Base-by-base conservation (phyloP, 352 stramenopile genomes). In the Globisporangium apiculatum region DNA sequence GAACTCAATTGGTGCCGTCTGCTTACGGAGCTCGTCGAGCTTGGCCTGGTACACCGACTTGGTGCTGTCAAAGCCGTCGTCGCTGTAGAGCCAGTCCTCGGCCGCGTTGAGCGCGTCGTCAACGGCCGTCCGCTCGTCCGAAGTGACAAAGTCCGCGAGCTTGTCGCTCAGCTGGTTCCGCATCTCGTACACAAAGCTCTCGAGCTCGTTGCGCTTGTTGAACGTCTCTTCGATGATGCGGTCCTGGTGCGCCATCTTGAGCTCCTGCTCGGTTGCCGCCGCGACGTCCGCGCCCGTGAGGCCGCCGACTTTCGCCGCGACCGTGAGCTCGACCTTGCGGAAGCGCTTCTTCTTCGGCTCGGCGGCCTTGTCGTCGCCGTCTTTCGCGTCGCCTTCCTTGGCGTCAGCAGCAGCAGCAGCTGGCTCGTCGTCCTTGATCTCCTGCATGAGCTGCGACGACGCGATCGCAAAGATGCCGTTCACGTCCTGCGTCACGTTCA, bases 111-210 rank as follows among this genome's bases (percentile, higher is more conserved):
- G 78, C 65, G 95, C 79, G 10, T 84, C 70, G 48, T 95, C 81
- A 49, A 99, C 91, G 24, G 70, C 78, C 47, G 62, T 62, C 68
- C 92, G 93, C 73, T 98, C 96, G 49, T 80, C 72, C n/a, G 89
- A 66, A 24, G 94, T 95, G 55, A 93, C 89, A 69, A 96, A 98
- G 24, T 76, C 73, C 24, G 80, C 69, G 38, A 97, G 79, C 58
- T 79, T 77, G 61, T 91, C 86, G 62, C 74, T 73, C 57, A 98
- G 70, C 61, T 98, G 96, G 83, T 99, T 97, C 54, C 97, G 91
- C 95, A 99, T 98, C 69, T 96, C 88, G 79, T 99, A 99, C 68
- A 99, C 97, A 72, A 99, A 99, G 47, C 89, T 97, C 72, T 99
- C 97, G 37, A 99, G 83, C 69, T 99, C 97, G 74, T 99, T 99